These are phyloP conservation scores for Nothophoma quercina DNA, from an alignment of 2,329 filamentous ascomycete species.

Conservation along the genomic window DNA sequence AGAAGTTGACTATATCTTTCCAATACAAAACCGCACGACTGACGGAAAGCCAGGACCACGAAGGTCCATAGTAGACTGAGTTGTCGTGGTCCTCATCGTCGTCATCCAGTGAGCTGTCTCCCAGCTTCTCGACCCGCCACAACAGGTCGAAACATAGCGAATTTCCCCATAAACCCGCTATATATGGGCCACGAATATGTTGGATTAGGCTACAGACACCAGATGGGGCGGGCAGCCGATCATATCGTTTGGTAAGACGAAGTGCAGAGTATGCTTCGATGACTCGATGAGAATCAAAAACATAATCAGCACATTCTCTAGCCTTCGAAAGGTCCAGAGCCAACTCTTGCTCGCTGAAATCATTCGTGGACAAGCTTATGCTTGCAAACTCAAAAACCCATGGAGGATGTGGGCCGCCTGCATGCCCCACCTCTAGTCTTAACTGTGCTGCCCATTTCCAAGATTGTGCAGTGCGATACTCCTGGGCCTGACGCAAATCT, in stretches of 20 bases:
- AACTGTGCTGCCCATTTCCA: too few species aligned
- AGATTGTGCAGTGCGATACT: too few species aligned
- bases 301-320: slow-evolving; percentile 17
- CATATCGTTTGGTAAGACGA: slow-evolving; percentile 13
- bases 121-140: slow-evolving; percentile 25
- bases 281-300: slow-evolving; percentile 20
- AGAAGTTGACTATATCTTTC: slow-evolving; percentile 21
- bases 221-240: slow-evolving; percentile 25
- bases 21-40: slow-evolving; percentile 20
- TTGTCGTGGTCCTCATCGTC: too few species aligned
- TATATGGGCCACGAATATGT: slow-evolving; percentile 22
- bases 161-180: slow-evolving; percentile 26
- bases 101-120: background rate
- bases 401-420: too few species aligned
- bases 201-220: slow-evolving; percentile 23
- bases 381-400: too few species aligned
- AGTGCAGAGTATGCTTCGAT: slow-evolving; percentile 28
- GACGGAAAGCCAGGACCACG: slow-evolving; percentile 29
- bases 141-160: slow-evolving; percentile 26
- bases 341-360: too few species aligned
- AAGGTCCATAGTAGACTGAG: slow-evolving; percentile 20
- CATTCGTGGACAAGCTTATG: too few species aligned
- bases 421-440: too few species aligned
- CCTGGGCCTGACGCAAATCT: too few species aligned
- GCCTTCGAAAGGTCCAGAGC: too few species aligned